phyloP scores from a whole-genome alignment of 371 early-diverging fungal genomes.

The Thermomucor indicae-seudaticae region DNA sequence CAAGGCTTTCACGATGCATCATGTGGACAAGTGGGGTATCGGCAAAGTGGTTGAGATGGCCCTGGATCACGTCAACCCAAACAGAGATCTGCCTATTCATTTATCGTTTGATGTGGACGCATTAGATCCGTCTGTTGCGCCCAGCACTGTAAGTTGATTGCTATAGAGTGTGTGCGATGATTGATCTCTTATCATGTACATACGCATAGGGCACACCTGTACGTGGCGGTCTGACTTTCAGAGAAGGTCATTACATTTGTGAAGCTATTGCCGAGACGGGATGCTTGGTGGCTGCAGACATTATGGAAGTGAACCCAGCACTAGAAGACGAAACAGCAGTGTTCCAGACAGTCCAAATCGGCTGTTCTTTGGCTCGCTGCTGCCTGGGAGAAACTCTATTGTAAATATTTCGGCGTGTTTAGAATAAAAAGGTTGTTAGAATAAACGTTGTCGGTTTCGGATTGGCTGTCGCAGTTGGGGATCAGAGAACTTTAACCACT shows the following conservation, averaged over 20 bases:
- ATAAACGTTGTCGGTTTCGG: too few relatives aligned
- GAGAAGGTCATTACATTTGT: constrained; percentile 89
- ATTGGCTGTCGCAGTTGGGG: too few relatives aligned
- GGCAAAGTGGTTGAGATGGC: constrained; percentile 92
- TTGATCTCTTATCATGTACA: background rate
- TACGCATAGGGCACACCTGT: constrained; percentile 80
- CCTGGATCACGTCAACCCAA: constrained; percentile 84
- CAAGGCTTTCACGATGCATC: constrained; percentile 95
- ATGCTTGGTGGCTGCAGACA: constrained; percentile 85
- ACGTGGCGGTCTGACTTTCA: constrained; percentile 91
- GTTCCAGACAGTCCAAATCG: constrained; percentile 84
- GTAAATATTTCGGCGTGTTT: too few relatives aligned
- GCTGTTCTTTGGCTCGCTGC: constrained; percentile 80
- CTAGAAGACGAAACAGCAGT: constrained; percentile 70
- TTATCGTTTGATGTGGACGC: constrained; percentile 95
- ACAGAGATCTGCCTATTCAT: constrained; percentile 83
- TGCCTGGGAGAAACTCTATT: constrained; percentile 77
- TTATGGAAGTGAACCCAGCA: constrained; percentile 92
- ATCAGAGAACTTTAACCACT: too few relatives aligned
- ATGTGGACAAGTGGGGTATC: constrained; percentile 95
- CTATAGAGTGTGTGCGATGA: background rate
- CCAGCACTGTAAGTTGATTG: constrained; percentile 57
- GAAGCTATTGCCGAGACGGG: constrained; percentile 90
- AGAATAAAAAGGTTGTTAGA: too few relatives aligned
- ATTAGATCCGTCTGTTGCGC: constrained; percentile 91